Percentiles rank a stretch among this genome's conserved stretches.
Evolutionary conservation across 2,329 filamentous ascomycete species (phyloP).

Genomic region (Scortechinia acanthostroma): DNA sequence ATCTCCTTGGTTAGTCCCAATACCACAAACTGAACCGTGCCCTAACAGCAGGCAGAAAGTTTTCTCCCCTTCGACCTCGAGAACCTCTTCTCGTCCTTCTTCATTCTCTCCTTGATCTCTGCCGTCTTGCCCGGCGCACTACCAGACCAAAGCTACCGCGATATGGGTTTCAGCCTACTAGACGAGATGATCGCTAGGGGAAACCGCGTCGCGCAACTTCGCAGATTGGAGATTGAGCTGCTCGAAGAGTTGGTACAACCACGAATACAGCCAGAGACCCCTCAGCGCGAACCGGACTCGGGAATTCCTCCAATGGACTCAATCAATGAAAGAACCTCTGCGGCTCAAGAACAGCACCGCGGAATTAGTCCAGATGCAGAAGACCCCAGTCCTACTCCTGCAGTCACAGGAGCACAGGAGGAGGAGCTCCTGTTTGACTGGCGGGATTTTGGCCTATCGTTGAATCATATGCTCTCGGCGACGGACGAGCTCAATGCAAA

Average conservation of each 20-base stretch:
- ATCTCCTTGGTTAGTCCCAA: conserved; percentile 10
- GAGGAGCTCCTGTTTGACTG: not conserved
- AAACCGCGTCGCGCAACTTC: not conserved
- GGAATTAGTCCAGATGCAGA: too few relatives aligned
- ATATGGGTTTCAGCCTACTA: not conserved
- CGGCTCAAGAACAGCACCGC: too few relatives aligned
- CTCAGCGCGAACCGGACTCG: not conserved
- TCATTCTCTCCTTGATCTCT: conserved; percentile 5
- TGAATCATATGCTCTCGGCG: not conserved
- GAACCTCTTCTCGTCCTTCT: conserved; percentile 5
- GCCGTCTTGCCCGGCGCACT: conserved; percentile 1
- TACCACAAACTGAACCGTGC: conserved; percentile 10
- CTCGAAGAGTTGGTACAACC: not conserved
- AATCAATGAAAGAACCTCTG: too few relatives aligned
- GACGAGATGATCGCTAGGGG: not conserved
- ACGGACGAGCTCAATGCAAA: not conserved
- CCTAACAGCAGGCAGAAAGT: conserved; percentile 6
- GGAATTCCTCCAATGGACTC: not conserved
- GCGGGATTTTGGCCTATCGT: not conserved
- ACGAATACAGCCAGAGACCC: not conserved
- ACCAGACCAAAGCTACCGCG: conserved; percentile 6
- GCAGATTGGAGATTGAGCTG: not conserved
- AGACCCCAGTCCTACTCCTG: not conserved
- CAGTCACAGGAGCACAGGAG: not conserved
- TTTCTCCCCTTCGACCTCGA: conserved; percentile 8